Evolutionary conservation across 1,139 yeast species (phyloP), one percentile per base, ranked within the genome.

Genomic region (Trichomonascaceae sp.): DNA sequence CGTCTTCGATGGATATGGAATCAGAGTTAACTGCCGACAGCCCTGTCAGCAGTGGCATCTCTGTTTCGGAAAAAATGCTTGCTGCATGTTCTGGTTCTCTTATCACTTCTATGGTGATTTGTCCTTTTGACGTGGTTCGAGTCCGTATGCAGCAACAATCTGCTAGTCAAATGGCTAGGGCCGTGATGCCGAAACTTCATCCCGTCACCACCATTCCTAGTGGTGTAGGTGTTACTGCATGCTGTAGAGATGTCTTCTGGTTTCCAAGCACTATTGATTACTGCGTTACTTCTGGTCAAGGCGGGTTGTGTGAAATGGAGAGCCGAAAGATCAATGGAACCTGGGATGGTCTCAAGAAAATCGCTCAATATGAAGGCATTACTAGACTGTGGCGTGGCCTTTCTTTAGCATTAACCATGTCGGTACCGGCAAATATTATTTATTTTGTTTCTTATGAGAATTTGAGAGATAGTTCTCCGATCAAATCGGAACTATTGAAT

Each of bases 391-490:
- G 97, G 95, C 74, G 99, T 51, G 99, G 99, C 0, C 77, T 95
- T 39, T 81, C 95, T 0, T 70, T 93, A 30, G 89, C 96, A 0
- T 71, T 93, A 15, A 60, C 89, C 20, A 95, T 93, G 96, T 89
- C 97, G 0, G 75, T 91, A 0, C 99, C 99, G 0, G 81, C 97
- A 1, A 93, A 91, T 64, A 87, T 93, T 55, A 93, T 93, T 7
- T 95, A 93, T 67, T 93, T 90, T 71, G 87, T 96, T 2, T 96
- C 98, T 0, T 93, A 93, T 67, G 99, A 93, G 63, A 80, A 85
- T 58, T 74, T 91, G 49, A 73, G 96, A 60, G 96, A 89, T 63
- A 74, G 75, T 30, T 84, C 93, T 1, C 91, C 93, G 0, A 64
- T 88, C 18, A 65, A 69, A 17, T 63, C 74, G 15, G 75, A 73